Conservation (phyloP, 768 basidiomycete genomes). For the Calocybe indica region DNA sequence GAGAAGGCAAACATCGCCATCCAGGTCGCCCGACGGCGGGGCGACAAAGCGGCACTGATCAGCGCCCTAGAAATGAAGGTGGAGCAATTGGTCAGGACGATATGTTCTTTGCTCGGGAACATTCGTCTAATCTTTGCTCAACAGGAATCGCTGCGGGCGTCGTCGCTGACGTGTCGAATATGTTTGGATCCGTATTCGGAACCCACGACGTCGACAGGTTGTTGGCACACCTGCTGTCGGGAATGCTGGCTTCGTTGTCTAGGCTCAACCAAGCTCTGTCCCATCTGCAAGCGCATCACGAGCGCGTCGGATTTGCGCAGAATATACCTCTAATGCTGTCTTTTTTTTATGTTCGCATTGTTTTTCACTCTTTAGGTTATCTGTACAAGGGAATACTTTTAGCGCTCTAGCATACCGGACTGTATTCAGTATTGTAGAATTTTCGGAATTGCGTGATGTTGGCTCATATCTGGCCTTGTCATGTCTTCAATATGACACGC, state of each 20-base stretch:
- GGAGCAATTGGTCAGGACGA: conserved; percentile 42
- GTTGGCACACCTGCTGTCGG: conserved; percentile 83
- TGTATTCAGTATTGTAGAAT: neutral
- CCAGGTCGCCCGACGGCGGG: conserved; percentile 38
- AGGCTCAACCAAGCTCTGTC: conserved; percentile 76
- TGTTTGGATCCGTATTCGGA: conserved; percentile 76
- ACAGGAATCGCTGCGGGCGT: conserved; percentile 38
- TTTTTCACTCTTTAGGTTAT: neutral
- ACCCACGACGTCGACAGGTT: conserved; percentile 76
- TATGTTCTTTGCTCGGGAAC: neutral
- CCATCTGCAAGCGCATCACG: conserved; percentile 85
- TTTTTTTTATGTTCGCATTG: conserved; percentile 3
- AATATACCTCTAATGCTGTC: conserved; percentile 52
- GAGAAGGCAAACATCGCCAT: conserved; percentile 47
- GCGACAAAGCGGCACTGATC: conserved; percentile 43
- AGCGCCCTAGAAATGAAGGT: conserved; percentile 58
- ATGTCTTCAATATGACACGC: conserved; percentile 46
- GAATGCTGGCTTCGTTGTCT: conserved; percentile 84
- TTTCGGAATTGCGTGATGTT: conserved; percentile 4
- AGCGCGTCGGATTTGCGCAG: conserved; percentile 68
- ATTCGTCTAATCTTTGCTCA: conserved; percentile 1
- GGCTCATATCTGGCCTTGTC: conserved; percentile 90
- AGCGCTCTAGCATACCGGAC: neutral
- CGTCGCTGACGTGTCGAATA: conserved; percentile 60
- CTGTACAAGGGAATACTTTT: neutral